Conservation (phyloP, 768 basidiomycete genomes). For the Phylloporus rhodoxanthus region DNA sequence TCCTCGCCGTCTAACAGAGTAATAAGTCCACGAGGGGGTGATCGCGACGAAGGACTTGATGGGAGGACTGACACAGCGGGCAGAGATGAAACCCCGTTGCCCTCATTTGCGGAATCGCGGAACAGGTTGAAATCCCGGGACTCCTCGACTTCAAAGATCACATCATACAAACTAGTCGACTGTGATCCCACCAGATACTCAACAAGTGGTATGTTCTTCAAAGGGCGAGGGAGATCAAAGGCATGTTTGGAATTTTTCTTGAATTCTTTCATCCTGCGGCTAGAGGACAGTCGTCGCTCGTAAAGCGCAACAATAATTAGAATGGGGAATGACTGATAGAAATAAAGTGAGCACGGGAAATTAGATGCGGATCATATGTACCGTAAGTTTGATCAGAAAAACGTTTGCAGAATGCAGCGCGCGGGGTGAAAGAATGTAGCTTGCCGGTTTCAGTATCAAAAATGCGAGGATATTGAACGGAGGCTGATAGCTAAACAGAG, state of each 20-base stretch:
- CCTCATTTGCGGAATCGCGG: constrained; percentile 44
- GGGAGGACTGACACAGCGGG: constrained; percentile 6
- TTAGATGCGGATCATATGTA: constrained; percentile 25
- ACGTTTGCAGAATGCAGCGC: constrained; percentile 81
- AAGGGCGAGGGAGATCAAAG: constrained; percentile 63
- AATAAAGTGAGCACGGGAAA: neutral
- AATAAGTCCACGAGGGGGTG: neutral
- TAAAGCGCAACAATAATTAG: constrained; percentile 72
- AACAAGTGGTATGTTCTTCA: constrained; percentile 68
- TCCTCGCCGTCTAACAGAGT: constrained; percentile 9
- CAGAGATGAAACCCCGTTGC: constrained; percentile 8
- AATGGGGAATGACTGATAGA: constrained; percentile 61
- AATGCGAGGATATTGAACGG: constrained; percentile 86
- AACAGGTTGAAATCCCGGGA: constrained; percentile 45
- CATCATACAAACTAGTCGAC: constrained; percentile 63
- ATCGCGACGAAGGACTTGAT: constrained; percentile 9
- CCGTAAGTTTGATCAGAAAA: constrained; percentile 77
- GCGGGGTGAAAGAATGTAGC: constrained; percentile 68
- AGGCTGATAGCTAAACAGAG: constrained; percentile 86
- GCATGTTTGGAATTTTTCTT: constrained; percentile 48
- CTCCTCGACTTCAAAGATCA: constrained; percentile 70
- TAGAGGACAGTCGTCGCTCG: constrained; percentile 62
- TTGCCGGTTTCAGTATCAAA: constrained; percentile 70
- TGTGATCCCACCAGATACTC: constrained; percentile 73
- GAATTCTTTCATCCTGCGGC: constrained; percentile 45